phyloP scores from a whole-genome alignment of 2,329 filamentous ascomycete species.

The Colletotrichum cuscutae region DNA sequence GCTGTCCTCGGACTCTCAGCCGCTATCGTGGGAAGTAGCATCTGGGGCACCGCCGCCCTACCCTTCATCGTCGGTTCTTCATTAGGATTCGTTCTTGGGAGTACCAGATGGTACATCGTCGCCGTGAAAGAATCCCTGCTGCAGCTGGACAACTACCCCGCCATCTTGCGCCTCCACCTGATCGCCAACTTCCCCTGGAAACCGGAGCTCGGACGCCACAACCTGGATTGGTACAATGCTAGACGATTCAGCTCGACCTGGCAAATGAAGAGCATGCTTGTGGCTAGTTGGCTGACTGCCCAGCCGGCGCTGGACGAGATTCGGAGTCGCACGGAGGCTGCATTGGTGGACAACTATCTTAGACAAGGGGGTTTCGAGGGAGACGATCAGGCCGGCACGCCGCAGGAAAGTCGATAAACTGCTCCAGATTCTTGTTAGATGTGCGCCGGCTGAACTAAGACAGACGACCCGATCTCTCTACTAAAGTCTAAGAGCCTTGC shows the following conservation, averaged over 20 bases:
- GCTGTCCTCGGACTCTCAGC: conserved; percentile 33
- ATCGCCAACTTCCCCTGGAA: conserved; percentile 39
- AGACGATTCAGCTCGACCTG: conserved; percentile 32
- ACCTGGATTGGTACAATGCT: conserved; percentile 29
- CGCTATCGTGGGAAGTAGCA: conserved; percentile 33
- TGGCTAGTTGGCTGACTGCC: conserved; percentile 38
- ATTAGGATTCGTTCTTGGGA: conserved; percentile 37
- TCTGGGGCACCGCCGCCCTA: conserved; percentile 39
- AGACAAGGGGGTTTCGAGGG: not conserved
- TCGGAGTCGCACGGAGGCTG: conserved; percentile 33
- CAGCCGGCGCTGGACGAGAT: conserved; percentile 38
- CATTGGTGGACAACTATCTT: conserved; percentile 22
- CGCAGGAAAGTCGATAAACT: not conserved
- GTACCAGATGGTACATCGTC: conserved; percentile 35
- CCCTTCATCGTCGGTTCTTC: conserved; percentile 38
- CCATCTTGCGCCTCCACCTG: conserved; percentile 37
- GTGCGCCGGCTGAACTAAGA: too few relatives aligned
- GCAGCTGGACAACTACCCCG: conserved; percentile 37
- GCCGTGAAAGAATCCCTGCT: conserved; percentile 35
- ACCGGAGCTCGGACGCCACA: conserved; percentile 22
- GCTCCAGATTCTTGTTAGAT: not conserved
- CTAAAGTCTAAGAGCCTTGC: too few relatives aligned
- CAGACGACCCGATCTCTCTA: not conserved
- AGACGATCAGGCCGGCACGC: not conserved
- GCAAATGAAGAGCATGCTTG: conserved; percentile 37